These are phyloP conservation scores for Piper betle DNA, from an alignment of 164 flowering plant species.

Conservation along the genomic window DNA sequence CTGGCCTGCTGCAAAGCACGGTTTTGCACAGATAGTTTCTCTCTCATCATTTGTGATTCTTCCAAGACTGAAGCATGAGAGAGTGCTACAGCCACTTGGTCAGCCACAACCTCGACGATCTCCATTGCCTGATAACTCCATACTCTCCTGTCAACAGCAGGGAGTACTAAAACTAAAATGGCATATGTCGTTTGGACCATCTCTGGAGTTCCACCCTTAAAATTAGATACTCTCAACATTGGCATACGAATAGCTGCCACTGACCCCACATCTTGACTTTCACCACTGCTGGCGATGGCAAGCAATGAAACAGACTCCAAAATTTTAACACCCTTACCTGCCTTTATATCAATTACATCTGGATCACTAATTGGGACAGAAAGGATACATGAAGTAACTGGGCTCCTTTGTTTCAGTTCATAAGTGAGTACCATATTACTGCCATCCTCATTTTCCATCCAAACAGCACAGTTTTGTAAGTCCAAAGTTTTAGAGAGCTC, in stretches of 20 bases:
- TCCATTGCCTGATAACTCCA: constrained; percentile 78
- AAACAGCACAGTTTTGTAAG: constrained; percentile 79
- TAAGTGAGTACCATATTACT: constrained; percentile 69
- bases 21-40: constrained; percentile 68
- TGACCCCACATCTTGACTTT: constrained; percentile 35
- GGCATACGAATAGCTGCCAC: constrained; percentile 95
- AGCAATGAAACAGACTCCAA: constrained; percentile 49
- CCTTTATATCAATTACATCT: constrained; percentile 52
- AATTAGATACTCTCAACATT: constrained; percentile 76
- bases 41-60: constrained; percentile 87
- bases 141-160: constrained; percentile 31
- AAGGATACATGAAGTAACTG: constrained; percentile 6
- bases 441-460: constrained; percentile 80
- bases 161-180: constrained; percentile 75
- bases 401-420: constrained; percentile 40
- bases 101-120: constrained; percentile 89
- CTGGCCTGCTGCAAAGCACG: constrained; percentile 71
- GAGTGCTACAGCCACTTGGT: constrained; percentile 95
- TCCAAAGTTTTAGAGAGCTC: constrained; percentile 79
- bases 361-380: constrained; percentile 41
- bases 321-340: constrained; percentile 45
- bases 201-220: constrained; percentile 92
- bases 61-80: constrained; percentile 94
- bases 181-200: constrained; percentile 59
- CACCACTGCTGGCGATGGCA: constrained; percentile 42